Evolutionary conservation across 23 red algal species (phyloP).

Genomic region (Gracilariopsis chorda): DNA sequence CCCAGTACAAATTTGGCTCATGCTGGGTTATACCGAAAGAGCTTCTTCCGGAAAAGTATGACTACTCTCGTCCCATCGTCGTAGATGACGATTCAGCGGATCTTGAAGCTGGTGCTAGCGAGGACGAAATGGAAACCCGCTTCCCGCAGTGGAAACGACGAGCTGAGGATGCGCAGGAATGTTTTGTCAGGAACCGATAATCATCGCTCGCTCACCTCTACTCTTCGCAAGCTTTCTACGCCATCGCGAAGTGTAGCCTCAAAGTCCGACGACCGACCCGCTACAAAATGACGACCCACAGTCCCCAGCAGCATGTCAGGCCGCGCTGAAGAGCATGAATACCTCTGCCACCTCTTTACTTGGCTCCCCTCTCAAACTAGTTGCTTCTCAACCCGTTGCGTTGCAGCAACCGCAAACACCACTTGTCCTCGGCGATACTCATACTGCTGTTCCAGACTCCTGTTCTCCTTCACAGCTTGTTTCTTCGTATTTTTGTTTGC

Average conservation of each 20-base stretch:
- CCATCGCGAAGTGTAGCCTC: too few species aligned
- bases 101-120: slow-evolving; percentile 21
- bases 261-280: too few species aligned
- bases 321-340: too few species aligned
- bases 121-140: too few species aligned
- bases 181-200: too few species aligned
- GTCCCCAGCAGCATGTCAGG: too few species aligned
- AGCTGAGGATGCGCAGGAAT: too few species aligned
- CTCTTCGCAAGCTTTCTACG: too few species aligned
- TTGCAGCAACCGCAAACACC: background rate
- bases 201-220: too few species aligned
- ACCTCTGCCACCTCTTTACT: too few species aligned
- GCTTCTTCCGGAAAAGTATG: slow-evolving; percentile 88
- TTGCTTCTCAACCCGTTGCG: background rate
- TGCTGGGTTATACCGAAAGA: slow-evolving; percentile 89
- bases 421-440: background rate
- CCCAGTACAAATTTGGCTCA: slow-evolving; percentile 76
- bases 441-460: background rate
- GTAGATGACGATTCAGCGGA: slow-evolving; percentile 40
- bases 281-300: too few species aligned
- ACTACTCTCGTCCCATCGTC: slow-evolving; percentile 75
- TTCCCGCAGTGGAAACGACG: too few species aligned
- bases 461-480: background rate
- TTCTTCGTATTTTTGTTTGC: background rate
- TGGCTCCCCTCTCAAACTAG: background rate